Evolutionary conservation across 176 grass and related monocot species (phyloP).

Genomic region (Zoysia japonica): DNA sequence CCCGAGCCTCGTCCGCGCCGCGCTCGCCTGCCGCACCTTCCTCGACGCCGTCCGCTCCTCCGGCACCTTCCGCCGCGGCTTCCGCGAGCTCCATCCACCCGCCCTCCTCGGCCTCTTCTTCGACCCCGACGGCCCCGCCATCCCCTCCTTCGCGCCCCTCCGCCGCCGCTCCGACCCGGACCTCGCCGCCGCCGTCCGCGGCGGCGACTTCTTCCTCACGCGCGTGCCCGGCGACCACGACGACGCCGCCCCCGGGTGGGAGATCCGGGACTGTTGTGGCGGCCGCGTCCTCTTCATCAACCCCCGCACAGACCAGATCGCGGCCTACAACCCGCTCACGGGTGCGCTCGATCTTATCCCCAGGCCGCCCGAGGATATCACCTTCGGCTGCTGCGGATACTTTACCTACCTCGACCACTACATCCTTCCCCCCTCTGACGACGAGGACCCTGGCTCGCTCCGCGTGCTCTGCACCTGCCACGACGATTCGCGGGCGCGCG

Average conservation of each 20-base stretch:
- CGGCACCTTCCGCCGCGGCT: neutral
- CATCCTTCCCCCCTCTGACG: neutral
- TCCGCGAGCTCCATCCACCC: neutral
- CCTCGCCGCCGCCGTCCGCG: neutral
- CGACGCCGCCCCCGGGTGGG: neutral
- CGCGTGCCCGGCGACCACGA: neutral
- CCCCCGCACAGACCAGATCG: neutral
- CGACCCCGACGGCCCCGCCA: neutral
- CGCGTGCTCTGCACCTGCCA: slow-evolving; percentile 4
- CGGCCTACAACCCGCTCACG: neutral
- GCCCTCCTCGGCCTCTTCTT: neutral
- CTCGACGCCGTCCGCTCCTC: neutral
- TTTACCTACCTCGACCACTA: neutral
- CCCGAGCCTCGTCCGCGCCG: neutral
- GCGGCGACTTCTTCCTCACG: slow-evolving; percentile 2
- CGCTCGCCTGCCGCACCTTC: neutral
- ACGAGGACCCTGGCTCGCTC: neutral
- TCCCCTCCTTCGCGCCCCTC: neutral
- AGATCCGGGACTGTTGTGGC: neutral
- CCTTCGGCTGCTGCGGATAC: neutral
- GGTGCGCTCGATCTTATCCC: neutral
- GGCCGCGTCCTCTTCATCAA: neutral
- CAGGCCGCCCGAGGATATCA: neutral
- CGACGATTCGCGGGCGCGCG: slow-evolving; percentile 1
- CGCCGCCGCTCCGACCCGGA: neutral